Conservation (phyloP, 1,139 yeast genomes). For the Arxiozyma slooffiae region DNA sequence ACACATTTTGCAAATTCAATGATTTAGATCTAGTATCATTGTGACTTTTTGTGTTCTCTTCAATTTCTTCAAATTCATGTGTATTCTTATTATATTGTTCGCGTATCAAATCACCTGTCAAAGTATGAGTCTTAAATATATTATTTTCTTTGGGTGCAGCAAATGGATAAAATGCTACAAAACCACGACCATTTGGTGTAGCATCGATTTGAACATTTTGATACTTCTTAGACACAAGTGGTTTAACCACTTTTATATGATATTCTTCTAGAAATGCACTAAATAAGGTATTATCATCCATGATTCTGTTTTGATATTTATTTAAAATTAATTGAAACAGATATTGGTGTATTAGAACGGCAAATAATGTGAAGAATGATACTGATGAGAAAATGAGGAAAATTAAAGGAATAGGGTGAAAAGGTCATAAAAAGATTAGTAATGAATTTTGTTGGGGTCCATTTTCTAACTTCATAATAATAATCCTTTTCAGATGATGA, state of each 20-base stretch:
- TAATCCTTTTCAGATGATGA: constrained; percentile 13
- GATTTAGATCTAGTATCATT: constrained; percentile 10
- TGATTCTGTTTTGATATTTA: constrained; percentile 40
- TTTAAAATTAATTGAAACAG: constrained; percentile 36
- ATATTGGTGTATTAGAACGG: constrained; percentile 35
- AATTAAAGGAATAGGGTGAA: constrained; percentile 46
- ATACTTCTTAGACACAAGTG: constrained; percentile 43
- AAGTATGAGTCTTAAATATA: constrained; percentile 23
- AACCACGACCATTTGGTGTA: constrained; percentile 34
- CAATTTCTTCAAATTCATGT: constrained; percentile 17
- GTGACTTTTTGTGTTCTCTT: constrained; percentile 5
- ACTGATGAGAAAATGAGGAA: constrained; percentile 34
- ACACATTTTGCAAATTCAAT: constrained; percentile 3
- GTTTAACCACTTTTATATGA: constrained; percentile 55
- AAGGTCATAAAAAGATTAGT: constrained; percentile 42
- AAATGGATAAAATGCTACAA: constrained; percentile 35
- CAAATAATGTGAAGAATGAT: constrained; percentile 35
- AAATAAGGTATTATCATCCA: constrained; percentile 52
- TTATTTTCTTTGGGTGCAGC: constrained; percentile 24
- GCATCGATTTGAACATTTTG: constrained; percentile 64
- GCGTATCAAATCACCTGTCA: constrained; percentile 20
- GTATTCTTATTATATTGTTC: constrained; percentile 19
- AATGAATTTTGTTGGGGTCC: constrained; percentile 50
- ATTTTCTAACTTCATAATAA: constrained; percentile 46
- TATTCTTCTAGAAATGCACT: constrained; percentile 59